A percentile compares a stretch with the other conserved stretches of the same genome.
phyloP scores from a whole-genome alignment of 2,329 filamentous ascomycete species.

The Blastomyces percursus region DNA sequence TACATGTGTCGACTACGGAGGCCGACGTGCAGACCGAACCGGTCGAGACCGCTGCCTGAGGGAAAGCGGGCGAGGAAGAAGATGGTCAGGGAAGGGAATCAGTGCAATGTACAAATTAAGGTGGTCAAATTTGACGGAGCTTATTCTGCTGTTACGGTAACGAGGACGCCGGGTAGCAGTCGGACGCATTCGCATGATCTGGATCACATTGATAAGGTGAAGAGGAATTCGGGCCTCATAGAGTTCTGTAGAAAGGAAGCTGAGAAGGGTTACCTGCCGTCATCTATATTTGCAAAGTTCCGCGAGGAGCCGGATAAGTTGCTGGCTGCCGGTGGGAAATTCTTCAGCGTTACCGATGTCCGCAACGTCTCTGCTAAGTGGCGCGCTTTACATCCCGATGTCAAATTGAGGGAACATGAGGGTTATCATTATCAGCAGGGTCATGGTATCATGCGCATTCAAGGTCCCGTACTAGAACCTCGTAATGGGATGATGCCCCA shows the following conservation, averaged over 20 bases:
- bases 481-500: slow-evolving; percentile 8
- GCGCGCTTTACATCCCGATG: slow-evolving; percentile 36
- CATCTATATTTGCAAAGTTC: slow-evolving; percentile 40
- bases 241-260: slow-evolving; percentile 36
- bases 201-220: slow-evolving; percentile 38
- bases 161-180: slow-evolving; percentile 32
- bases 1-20: slow-evolving; percentile 39
- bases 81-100: slow-evolving; percentile 34
- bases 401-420: slow-evolving; percentile 34
- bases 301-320: slow-evolving; percentile 37
- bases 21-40: slow-evolving; percentile 29
- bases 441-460: slow-evolving; percentile 31
- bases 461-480: slow-evolving; percentile 12
- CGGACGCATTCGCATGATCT: slow-evolving; percentile 36
- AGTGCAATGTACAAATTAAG: slow-evolving; percentile 40
- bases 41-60: slow-evolving; percentile 33
- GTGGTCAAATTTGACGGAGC: slow-evolving; percentile 36
- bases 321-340: slow-evolving; percentile 35
- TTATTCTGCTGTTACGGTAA: slow-evolving; percentile 34
- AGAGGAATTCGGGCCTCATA: slow-evolving; percentile 40
- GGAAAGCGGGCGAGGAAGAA: slow-evolving; percentile 38
- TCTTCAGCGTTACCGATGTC: slow-evolving; percentile 38
- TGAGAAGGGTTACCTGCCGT: slow-evolving; percentile 37
- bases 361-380: slow-evolving; percentile 40
- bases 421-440: slow-evolving; percentile 37